These are phyloP conservation scores for Backusella tuberculispora DNA, from an alignment of 192 early-diverging fungal genomes.

Conservation along the genomic window DNA sequence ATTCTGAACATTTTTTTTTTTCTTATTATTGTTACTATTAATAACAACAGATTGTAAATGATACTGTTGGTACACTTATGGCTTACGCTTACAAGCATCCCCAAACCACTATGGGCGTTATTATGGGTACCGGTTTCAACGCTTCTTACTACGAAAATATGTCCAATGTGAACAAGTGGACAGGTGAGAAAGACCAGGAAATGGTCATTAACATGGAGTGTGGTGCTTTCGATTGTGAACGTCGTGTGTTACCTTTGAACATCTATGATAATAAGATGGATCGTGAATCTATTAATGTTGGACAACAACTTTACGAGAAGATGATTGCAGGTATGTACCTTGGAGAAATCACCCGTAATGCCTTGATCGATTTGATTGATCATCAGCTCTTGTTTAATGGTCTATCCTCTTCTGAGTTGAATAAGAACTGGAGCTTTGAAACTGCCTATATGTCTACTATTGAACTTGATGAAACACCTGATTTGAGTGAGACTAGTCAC, in stretches of 20 bases:
- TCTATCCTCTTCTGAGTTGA: constrained; percentile 60
- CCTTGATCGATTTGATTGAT: constrained; percentile 80
- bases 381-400: constrained; percentile 78
- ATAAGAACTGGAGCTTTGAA: constrained; percentile 79
- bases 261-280: constrained; percentile 85
- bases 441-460: constrained; percentile 77
- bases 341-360: constrained; percentile 84
- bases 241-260: constrained; percentile 78
- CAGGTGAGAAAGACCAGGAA: constrained; percentile 44
- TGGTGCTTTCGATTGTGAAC: constrained; percentile 88
- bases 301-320: constrained; percentile 89
- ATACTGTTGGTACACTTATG: constrained; percentile 93
- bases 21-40: not conserved
- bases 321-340: constrained; percentile 94
- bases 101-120: constrained; percentile 83
- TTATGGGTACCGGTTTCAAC: constrained; percentile 96
- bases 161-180: constrained; percentile 48
- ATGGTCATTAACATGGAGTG: constrained; percentile 97
- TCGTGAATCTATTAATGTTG: constrained; percentile 79
- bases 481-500: constrained; percentile 62
- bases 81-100: constrained; percentile 84
- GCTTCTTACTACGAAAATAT: constrained; percentile 64
- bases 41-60: constrained; percentile 74
- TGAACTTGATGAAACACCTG: constrained; percentile 65
- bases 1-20: not conserved